Conservation (phyloP, 2,329 filamentous ascomycete species). For the Lasiodiplodia theobromae region DNA sequence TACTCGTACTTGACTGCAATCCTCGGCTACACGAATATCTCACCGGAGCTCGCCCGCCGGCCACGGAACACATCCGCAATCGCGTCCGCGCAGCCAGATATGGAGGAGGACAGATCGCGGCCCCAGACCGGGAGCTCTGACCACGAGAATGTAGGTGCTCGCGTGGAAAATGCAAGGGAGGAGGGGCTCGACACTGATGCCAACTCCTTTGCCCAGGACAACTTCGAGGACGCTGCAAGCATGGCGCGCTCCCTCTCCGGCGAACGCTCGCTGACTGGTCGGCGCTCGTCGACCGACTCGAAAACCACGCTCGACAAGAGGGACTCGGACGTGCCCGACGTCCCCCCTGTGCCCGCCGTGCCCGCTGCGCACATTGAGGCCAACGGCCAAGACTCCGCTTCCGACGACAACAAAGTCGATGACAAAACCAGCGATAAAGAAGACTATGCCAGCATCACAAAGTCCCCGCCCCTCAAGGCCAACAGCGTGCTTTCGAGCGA, state of each 20-base stretch:
- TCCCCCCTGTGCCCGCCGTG: constrained; percentile 26
- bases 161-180: constrained; percentile 28
- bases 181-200: constrained; percentile 29
- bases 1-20: constrained; percentile 13
- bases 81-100: constrained; percentile 1
- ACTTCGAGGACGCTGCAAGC: constrained; percentile 84
- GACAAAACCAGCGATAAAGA: constrained; percentile 36
- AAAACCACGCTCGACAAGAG: constrained; percentile 30
- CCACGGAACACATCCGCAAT: not conserved
- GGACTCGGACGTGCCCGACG: constrained; percentile 41
- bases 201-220: constrained; percentile 61
- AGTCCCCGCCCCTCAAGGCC: constrained; percentile 24
- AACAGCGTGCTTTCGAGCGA: constrained; percentile 37
- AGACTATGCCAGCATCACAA: constrained; percentile 31
- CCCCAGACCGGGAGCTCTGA: constrained; percentile 29
- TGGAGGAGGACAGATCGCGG: constrained; percentile 26
- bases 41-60: constrained; percentile 5
- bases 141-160: constrained; percentile 26
- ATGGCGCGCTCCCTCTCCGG: constrained; percentile 55
- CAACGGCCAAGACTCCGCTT: constrained; percentile 31
- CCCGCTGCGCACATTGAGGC: constrained; percentile 19
- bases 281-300: constrained; percentile 32
- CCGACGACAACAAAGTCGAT: constrained; percentile 41
- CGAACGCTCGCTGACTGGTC: constrained; percentile 62
- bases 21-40: constrained; percentile 16